Conservation (phyloP, 352 stramenopile genomes). For the Blastocystis sp. region DNA sequence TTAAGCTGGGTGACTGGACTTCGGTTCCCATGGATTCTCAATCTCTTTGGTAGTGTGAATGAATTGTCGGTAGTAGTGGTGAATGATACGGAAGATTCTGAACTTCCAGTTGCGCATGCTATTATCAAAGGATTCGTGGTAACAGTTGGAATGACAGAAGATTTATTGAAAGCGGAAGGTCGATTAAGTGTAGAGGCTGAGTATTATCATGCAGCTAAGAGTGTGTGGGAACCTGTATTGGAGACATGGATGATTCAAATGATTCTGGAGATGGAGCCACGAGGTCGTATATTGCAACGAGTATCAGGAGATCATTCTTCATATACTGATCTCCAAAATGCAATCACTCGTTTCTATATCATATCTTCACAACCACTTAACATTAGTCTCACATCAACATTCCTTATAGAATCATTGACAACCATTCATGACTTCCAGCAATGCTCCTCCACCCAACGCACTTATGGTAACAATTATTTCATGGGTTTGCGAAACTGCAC, state of each 20-base stretch:
- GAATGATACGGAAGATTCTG: conserved; percentile 36
- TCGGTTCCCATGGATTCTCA: neutral
- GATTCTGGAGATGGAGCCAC: neutral
- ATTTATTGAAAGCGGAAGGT: neutral
- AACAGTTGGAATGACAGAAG: neutral
- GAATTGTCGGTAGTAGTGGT: conserved; percentile 15
- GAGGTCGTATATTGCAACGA: neutral
- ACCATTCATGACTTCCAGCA: neutral
- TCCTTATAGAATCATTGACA: neutral
- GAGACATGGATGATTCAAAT: neutral
- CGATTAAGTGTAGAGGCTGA: neutral
- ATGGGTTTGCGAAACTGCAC: conserved; percentile 21
- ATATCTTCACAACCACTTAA: neutral
- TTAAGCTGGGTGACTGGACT: neutral
- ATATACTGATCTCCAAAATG: neutral
- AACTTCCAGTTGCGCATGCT: neutral
- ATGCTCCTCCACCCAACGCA: neutral
- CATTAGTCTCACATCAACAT: neutral
- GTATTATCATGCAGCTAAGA: neutral
- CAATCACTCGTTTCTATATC: neutral
- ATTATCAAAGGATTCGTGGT: neutral
- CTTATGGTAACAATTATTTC: neutral
- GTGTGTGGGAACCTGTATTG: conserved; percentile 17
- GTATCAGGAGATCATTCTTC: neutral
- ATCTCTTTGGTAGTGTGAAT: conserved; percentile 20